Conservation (phyloP, 2,329 filamentous ascomycete species). For the Fusarium sp. region DNA sequence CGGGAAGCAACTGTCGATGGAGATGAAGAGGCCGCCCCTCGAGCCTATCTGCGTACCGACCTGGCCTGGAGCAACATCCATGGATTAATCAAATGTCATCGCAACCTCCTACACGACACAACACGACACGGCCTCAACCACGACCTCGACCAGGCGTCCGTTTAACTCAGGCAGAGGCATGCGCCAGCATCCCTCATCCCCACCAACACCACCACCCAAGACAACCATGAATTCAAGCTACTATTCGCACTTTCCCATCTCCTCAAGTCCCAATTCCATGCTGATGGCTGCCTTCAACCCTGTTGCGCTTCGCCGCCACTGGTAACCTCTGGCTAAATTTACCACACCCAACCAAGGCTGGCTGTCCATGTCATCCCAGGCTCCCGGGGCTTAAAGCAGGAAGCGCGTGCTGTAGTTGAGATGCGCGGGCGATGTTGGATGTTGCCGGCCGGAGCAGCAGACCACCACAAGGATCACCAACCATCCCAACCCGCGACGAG, state of each 20-base stretch:
- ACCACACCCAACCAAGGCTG: conserved; percentile 14
- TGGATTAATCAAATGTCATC: not conserved
- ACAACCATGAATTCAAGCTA: conserved; percentile 8
- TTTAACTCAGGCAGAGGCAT: conserved; percentile 6
- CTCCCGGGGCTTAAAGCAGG: conserved; percentile 8
- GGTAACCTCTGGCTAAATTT: conserved; percentile 30
- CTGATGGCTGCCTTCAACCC: conserved; percentile 12
- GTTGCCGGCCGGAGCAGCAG: conserved; percentile 38
- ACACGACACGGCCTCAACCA: too few relatives aligned
- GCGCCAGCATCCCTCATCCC: not conserved
- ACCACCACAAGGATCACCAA: conserved; percentile 30
- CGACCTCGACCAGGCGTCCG: not conserved
- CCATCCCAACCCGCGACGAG: conserved; percentile 19
- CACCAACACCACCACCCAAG: conserved; percentile 13
- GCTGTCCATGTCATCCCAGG: conserved; percentile 16
- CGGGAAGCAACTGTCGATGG: not conserved
- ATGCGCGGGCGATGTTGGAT: conserved; percentile 34
- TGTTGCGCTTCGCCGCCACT: conserved; percentile 20
- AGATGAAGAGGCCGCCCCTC: not conserved
- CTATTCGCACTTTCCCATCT: conserved; percentile 10
- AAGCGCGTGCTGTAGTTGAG: conserved; percentile 5
- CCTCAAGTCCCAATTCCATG: conserved; percentile 13
- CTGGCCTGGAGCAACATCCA: not conserved
- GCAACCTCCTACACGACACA: not conserved
- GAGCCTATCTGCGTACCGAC: not conserved